phyloP scores from a whole-genome alignment of 441 rosid species.

The Melastoma candidum region DNA sequence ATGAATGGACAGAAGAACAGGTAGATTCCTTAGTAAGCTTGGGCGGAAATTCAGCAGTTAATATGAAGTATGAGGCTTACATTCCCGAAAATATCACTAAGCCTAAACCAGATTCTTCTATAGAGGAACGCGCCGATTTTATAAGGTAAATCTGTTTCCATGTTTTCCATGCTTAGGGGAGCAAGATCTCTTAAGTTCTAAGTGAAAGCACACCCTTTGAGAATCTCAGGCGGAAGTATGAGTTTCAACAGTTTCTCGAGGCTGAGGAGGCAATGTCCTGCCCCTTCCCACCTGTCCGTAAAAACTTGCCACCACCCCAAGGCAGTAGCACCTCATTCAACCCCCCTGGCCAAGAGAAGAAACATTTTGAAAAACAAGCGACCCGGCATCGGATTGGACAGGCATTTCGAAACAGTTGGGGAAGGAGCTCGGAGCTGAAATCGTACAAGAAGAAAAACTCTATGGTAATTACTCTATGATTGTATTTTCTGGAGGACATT shows the following conservation, averaged over 20 bases:
- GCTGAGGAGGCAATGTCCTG: slow-evolving; percentile 27
- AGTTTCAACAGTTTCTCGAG: slow-evolving; percentile 49
- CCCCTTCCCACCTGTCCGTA: slow-evolving; percentile 25
- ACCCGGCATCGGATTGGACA: slow-evolving; percentile 61
- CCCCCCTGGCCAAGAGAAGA: slow-evolving; percentile 32
- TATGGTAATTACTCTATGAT: slow-evolving; percentile 36
- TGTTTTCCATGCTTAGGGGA: slow-evolving; percentile 1
- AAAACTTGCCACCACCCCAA: slow-evolving; percentile 27
- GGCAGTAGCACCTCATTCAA: slow-evolving; percentile 23
- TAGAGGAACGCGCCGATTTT: slow-evolving; percentile 70
- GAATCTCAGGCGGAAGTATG: slow-evolving; percentile 71
- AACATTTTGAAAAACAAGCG: slow-evolving; percentile 35
- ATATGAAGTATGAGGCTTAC: slow-evolving; percentile 69
- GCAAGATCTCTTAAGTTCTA: slow-evolving; percentile 11
- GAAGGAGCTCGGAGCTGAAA: slow-evolving; percentile 54
- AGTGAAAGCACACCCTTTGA: slow-evolving; percentile 12
- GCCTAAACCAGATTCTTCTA: slow-evolving; percentile 67
- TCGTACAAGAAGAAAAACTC: slow-evolving; percentile 54
- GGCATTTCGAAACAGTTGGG: slow-evolving; percentile 85
- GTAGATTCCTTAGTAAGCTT: slow-evolving; percentile 41
- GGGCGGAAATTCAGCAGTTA: slow-evolving; percentile 74
- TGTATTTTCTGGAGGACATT: neutral
- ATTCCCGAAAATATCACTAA: slow-evolving; percentile 52
- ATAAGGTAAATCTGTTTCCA: slow-evolving; percentile 40
- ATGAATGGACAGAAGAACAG: slow-evolving; percentile 97